Conservation (phyloP, 345 rosid species). For the Populus ilicifolia region DNA sequence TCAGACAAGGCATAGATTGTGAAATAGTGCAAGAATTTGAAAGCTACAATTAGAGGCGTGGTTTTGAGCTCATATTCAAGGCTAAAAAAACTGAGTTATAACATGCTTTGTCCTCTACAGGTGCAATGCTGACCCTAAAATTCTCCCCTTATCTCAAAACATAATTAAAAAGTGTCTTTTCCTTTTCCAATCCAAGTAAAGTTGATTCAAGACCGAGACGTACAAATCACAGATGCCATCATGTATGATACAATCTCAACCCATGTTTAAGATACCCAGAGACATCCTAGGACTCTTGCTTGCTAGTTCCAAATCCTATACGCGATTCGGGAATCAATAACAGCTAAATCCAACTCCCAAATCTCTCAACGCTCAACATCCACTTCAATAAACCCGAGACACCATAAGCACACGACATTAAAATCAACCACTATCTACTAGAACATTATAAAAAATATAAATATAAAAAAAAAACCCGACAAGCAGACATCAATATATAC, state of each 20-base stretch:
- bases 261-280: background rate
- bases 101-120: background rate
- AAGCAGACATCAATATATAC: background rate
- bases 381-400: background rate
- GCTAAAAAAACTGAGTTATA: background rate
- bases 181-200: background rate
- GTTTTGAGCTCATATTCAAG: background rate
- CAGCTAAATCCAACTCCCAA: background rate
- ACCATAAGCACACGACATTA: background rate
- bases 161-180: background rate
- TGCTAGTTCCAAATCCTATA: background rate
- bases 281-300: background rate
- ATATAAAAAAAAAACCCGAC: constrained; percentile 3
- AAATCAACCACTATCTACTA: background rate
- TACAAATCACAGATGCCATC: background rate
- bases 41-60: background rate
- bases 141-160: background rate
- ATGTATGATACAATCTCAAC: background rate
- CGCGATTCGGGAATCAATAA: background rate
- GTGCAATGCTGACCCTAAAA: background rate
- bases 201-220: background rate
- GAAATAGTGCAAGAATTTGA: background rate
- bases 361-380: background rate
- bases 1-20: background rate
- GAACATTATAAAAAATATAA: background rate